These are phyloP conservation scores for Rhododendron ferrugineum DNA, from an alignment of 148 eudicot species.

Conservation along the genomic window DNA sequence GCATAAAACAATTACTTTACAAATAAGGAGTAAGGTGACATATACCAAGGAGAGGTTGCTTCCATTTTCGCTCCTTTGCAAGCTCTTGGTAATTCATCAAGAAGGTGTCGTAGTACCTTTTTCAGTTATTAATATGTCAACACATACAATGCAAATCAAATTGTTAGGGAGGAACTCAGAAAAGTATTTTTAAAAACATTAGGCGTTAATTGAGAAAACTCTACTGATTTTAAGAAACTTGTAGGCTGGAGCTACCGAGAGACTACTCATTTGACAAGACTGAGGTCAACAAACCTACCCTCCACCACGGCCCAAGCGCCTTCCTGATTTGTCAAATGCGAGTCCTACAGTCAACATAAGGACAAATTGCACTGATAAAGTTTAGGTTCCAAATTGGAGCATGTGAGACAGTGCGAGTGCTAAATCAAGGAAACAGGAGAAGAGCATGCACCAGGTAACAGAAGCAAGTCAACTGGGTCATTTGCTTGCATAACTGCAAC, in stretches of 20 bases:
- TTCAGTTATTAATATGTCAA: conserved; percentile 14
- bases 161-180: neutral
- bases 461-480: conserved; percentile 77
- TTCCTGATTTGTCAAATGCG: conserved; percentile 92
- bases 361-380: conserved; percentile 5
- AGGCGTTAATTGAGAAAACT: neutral
- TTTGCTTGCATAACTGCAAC: conserved; percentile 78
- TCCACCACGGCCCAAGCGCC: conserved; percentile 99
- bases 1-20: neutral
- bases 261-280: neutral
- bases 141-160: neutral
- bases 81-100: conserved; percentile 73
- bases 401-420: neutral
- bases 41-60: conserved; percentile 75
- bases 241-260: neutral
- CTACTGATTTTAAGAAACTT: neutral
- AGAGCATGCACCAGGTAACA: conserved; percentile 73
- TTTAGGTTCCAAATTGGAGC: neutral
- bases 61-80: conserved; percentile 70
- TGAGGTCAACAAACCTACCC: conserved; percentile 53
- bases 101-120: conserved; percentile 92
- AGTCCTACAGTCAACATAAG: conserved; percentile 51
- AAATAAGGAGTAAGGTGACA: conserved; percentile 3
- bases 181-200: neutral
- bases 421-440: conserved; percentile 8